Evolutionary conservation across 306 rosid species (phyloP), one percentile per base, ranked within the genome.

Genomic region (Rosa chinensis): DNA sequence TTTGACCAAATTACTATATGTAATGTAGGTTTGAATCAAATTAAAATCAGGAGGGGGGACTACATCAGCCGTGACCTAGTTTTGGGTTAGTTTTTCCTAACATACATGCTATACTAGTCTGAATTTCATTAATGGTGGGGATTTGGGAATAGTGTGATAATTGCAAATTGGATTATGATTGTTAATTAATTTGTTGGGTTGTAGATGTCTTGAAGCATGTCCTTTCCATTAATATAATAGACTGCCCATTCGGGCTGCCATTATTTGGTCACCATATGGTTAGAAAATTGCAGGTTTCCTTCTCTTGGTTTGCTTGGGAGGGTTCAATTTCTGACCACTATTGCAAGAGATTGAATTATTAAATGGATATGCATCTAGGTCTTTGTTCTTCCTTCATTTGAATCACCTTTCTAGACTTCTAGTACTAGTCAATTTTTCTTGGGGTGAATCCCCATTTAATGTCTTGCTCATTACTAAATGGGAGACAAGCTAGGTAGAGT

Each of bases 361-460:
- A 18, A 20, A 79, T 72, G 14, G 69, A 71, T 56, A 21, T 21
- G 0, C 6, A 52, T 73, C 72, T 50, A 10, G 14, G 42, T 67
- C 49, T 39, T 74, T 42, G 66, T 82, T 72, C 77, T 61, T 80
- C 32, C 75, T 68, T 8, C 59, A 50, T 80, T 32, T 43, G 47
- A 66, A 76, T 78, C 61, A 45, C 10, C 48, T 25, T 10, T 59
- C 58, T 28, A 28, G 59, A 44, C 79, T 78, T 35, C 77, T 77
- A 45, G 55, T 21, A 70, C 42, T 44, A 78, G 86, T 84, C 92
- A 86, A 86, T 77, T 42, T 85, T 89, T 78, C 75, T 76, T 10
- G 21, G 61, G 48, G 50, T 87, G 82, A 55, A 85, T 82, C 88
- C 85, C 89, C 86, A 68, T 66, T 71, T 81, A 78, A 68, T 66